phyloP scores from a whole-genome alignment of 805 yeast genomes.

The Ogataea nonfermentans region DNA sequence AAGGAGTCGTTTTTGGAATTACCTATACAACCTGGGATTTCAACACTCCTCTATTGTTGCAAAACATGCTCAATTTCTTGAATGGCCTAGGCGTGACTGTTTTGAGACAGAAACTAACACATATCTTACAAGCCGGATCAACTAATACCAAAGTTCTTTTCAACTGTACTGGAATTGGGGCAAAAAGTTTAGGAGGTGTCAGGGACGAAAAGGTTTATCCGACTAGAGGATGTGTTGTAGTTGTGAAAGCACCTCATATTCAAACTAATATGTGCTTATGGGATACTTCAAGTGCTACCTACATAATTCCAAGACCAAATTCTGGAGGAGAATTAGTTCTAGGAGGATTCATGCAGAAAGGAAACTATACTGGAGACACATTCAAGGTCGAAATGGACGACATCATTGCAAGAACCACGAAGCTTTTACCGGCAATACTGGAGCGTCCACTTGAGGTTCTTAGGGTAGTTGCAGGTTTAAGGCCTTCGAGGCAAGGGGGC shows the following conservation, averaged over 20 bases:
- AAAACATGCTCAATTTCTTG: conserved; percentile 45
- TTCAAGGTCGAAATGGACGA: conserved; percentile 54
- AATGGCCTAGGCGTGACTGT: conserved; percentile 50
- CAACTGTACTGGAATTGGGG: conserved; percentile 78
- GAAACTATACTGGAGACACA: conserved; percentile 59
- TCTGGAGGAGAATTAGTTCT: conserved; percentile 64
- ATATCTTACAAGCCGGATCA: conserved; percentile 53
- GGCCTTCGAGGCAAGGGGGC: conserved; percentile 77
- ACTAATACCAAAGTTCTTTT: conserved; percentile 47
- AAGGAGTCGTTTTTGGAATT: conserved; percentile 56
- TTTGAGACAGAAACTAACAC: conserved; percentile 43
- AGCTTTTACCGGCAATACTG: conserved; percentile 47
- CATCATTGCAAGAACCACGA: conserved; percentile 49
- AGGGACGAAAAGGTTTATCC: conserved; percentile 61
- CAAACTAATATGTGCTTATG: conserved; percentile 54
- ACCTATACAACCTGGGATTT: conserved; percentile 63
- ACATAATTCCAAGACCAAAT: conserved; percentile 66
- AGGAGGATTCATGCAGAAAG: conserved; percentile 70
- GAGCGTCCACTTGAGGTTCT: conserved; percentile 47
- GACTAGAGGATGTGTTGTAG: conserved; percentile 75
- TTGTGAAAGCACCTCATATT: conserved; percentile 66
- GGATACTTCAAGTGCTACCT: conserved; percentile 59
- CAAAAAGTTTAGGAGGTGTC: conserved; percentile 61
- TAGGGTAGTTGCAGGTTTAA: conserved; percentile 65
- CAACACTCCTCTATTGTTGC: conserved; percentile 64